Base-by-base conservation (phyloP, 345 rosid genomes). In the Lepidium aucheri region DNA sequence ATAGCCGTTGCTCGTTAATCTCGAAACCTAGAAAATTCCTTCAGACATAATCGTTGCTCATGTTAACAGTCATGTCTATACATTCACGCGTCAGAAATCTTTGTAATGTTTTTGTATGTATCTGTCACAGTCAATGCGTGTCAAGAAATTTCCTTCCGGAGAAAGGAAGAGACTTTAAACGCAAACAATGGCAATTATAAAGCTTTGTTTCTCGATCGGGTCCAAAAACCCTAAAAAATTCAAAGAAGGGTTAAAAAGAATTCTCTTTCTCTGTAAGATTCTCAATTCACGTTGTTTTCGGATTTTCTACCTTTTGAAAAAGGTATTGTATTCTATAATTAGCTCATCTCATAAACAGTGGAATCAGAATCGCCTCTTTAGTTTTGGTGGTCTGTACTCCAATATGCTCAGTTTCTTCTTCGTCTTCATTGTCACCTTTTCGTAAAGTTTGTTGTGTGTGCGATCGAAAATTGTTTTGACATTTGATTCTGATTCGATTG, bases 401-500 rank as follows among this genome's bases (percentile, higher is more conserved):
- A 51, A 10, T 32, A 18, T 10, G 53, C 75, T 18, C 26, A 13
- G 40, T 69, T 17, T 6, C 20, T 30, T 44, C 40, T 5, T 42
- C 61, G 1, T 47, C 53, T 57, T 57, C 64, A 0, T 49, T 58
- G 9, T 57, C 49, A 57, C 47, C 32, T 50, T 73, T 56, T 39
- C 5, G 5, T 4, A 65, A 51, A 39, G 53, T 44, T 58, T 0
- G 1, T 9, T 57, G 1, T 45, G 7, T 45, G 13, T 73, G 67
- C 1, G 76, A 72, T 17, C 1, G 2, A 42, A 35, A 73, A 5
- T 52, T 7, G 34, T 44, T 46, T 67, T 43, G 63, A 60, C 63
- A 16, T 60, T 60, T 52, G 57, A 73, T 66, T 73, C 77, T 59
- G 77, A 73, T 73, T 66, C 77, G 34, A 33, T 63, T 12, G 63